These are phyloP conservation scores for Anisodus acutangulus DNA, from an alignment of 257 asterid genomes.

Conservation along the genomic window DNA sequence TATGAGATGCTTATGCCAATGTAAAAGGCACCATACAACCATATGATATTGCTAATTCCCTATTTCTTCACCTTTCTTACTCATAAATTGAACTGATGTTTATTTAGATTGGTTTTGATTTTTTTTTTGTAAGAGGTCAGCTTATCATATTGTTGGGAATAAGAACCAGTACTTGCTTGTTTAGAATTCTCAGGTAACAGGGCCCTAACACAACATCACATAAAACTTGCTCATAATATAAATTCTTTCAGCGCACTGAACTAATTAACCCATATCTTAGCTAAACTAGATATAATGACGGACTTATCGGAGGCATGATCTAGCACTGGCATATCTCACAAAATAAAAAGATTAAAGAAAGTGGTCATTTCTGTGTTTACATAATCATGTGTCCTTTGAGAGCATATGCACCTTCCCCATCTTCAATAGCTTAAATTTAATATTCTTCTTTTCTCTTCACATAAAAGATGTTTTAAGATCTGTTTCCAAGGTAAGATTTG, in stretches of 20 bases:
- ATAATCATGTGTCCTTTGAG: slow-evolving; percentile 8
- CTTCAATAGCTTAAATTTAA: not conserved
- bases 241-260: not conserved
- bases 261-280: not conserved
- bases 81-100: not conserved
- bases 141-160: not conserved
- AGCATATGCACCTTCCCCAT: slow-evolving; percentile 17
- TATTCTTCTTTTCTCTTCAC: slow-evolving; percentile 1
- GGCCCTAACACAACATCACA: not conserved
- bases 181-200: not conserved
- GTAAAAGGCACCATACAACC: not conserved
- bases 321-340: not conserved
- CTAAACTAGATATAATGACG: not conserved
- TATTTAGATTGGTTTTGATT: not conserved
- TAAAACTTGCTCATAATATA: not conserved
- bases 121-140: not conserved
- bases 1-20: slow-evolving; percentile 12
- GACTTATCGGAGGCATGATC: not conserved
- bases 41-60: not conserved
- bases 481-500: not conserved
- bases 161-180: slow-evolving; percentile 15
- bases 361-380: not conserved
- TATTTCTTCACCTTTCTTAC: slow-evolving; percentile 12
- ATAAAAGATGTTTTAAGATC: not conserved
- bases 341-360: not conserved